Conservation (phyloP, 2,329 filamentous ascomycete genomes). For the Pyrenophora seminiperda region DNA sequence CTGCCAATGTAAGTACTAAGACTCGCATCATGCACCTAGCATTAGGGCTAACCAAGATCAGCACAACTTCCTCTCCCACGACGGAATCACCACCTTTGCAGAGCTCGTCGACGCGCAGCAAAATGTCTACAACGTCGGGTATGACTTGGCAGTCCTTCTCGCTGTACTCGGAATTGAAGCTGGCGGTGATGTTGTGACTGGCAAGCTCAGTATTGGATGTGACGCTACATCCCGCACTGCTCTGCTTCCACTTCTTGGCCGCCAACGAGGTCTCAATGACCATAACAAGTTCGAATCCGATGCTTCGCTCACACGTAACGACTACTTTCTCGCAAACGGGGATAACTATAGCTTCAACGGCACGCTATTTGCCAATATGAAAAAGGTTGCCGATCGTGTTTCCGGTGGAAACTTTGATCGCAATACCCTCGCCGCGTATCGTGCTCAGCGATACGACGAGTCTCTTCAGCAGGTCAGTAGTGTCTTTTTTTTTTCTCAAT, state of each 20-base stretch:
- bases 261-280: constrained; percentile 51
- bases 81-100: constrained; percentile 51
- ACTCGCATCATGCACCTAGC: neutral
- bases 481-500: neutral
- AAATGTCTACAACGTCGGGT: constrained; percentile 54
- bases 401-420: constrained; percentile 47
- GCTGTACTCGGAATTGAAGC: constrained; percentile 49
- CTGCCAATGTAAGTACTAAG: constrained; percentile 42
- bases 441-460: constrained; percentile 49
- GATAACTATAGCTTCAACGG: constrained; percentile 51
- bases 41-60: neutral
- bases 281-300: constrained; percentile 54
- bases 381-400: constrained; percentile 32
- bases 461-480: constrained; percentile 37
- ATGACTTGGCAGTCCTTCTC: constrained; percentile 49
- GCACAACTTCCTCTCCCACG: constrained; percentile 49
- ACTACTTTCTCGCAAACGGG: constrained; percentile 46
- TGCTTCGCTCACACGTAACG: constrained; percentile 50
- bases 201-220: constrained; percentile 54
- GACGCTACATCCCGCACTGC: constrained; percentile 53
- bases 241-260: constrained; percentile 34
- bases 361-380: constrained; percentile 50
- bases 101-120: constrained; percentile 55
- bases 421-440: constrained; percentile 47
- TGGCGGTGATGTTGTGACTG: constrained; percentile 51